These are phyloP conservation scores for Penicillium maclennaniae DNA, from an alignment of 495 filamentous ascomycete species.

Conservation along the genomic window DNA sequence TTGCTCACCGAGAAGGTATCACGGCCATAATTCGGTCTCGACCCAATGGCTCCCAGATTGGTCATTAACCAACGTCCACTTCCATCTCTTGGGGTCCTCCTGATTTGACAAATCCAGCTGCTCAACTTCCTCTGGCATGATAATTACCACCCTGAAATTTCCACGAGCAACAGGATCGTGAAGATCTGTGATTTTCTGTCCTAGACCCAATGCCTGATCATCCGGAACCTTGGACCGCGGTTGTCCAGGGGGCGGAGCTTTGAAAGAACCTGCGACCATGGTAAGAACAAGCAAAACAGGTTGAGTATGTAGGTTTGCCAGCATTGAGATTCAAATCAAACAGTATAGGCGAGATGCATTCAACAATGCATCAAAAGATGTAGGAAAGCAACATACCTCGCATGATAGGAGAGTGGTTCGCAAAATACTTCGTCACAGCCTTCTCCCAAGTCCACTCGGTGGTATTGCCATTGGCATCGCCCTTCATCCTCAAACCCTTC, in stretches of 20 bases:
- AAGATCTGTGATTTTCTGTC: slow-evolving; percentile 65
- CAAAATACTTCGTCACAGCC: slow-evolving; percentile 83
- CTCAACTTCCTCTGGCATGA: slow-evolving; percentile 78
- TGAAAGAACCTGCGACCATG: slow-evolving; percentile 56
- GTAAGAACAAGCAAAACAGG: slow-evolving; percentile 5
- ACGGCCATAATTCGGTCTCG: slow-evolving; percentile 81
- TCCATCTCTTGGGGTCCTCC: slow-evolving; percentile 59
- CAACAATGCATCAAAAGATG: slow-evolving; percentile 1
- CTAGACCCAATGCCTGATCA: slow-evolving; percentile 53
- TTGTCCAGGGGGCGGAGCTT: slow-evolving; percentile 69
- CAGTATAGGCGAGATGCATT: background rate
- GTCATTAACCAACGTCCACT: slow-evolving; percentile 53
- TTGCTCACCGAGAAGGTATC: slow-evolving; percentile 10
- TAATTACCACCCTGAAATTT: slow-evolving; percentile 84
- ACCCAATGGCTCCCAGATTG: slow-evolving; percentile 58
- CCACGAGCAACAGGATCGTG: slow-evolving; percentile 62
- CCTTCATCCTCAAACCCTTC: slow-evolving; percentile 25
- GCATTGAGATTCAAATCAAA: background rate
- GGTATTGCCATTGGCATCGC: slow-evolving; percentile 26
- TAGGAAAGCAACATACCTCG: slow-evolving; percentile 47
- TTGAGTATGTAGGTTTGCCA: background rate
- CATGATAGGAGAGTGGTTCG: slow-evolving; percentile 74
- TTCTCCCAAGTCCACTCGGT: slow-evolving; percentile 62
- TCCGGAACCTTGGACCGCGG: slow-evolving; percentile 44
- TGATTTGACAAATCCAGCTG: slow-evolving; percentile 67